Percentiles rank a stretch among this genome's conserved stretches.
These are phyloP conservation scores for Pseudopyrenochaeta lycopersici DNA, from an alignment of 2,329 filamentous ascomycete species.

Conservation along the genomic window DNA sequence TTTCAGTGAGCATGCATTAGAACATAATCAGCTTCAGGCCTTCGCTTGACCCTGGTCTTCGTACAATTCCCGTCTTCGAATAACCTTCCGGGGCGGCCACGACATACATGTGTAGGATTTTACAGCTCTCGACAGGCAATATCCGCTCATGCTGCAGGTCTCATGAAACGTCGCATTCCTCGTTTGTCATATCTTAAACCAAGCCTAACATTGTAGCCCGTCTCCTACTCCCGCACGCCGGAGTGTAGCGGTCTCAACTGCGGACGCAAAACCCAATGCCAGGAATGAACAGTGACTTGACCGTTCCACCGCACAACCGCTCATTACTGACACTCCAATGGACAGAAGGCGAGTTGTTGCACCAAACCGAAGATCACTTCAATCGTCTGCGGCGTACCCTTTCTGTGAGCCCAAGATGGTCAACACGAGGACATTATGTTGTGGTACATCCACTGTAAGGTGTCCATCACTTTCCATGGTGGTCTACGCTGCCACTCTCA, in stretches of 20 bases:
- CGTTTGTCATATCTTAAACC: background rate
- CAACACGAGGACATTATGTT: background rate
- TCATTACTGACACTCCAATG: background rate
- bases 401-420: background rate
- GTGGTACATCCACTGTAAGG: background rate
- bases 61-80: background rate
- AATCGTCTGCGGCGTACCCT: background rate
- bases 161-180: slow-evolving; percentile 11
- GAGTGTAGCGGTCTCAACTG: background rate
- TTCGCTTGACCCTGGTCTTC: background rate
- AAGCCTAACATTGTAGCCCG: background rate
- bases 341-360: background rate
- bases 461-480: background rate
- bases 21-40: background rate
- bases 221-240: background rate
- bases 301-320: background rate
- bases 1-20: background rate
- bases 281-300: slow-evolving; percentile 5
- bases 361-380: background rate
- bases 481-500: background rate
- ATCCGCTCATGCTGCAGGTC: slow-evolving; percentile 1
- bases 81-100: background rate
- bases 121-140: background rate
- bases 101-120: background rate
- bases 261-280: background rate